Conservation (phyloP, 2,329 filamentous ascomycete species). For the Colletotrichum paranaense region DNA sequence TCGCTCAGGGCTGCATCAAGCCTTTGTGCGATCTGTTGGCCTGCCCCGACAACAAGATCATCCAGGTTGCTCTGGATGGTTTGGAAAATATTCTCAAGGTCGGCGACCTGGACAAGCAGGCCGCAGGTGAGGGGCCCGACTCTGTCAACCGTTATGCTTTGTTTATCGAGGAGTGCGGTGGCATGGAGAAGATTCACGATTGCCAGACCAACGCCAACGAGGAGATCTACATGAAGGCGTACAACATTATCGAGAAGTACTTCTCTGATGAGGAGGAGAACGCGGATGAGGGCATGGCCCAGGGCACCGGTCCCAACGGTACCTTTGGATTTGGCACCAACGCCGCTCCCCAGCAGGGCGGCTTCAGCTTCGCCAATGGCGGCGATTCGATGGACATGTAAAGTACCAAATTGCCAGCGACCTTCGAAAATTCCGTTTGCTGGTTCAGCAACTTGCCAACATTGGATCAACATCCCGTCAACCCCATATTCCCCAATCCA, state of each 20-base stretch:
- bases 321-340: conserved; percentile 84
- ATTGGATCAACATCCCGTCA: conserved; percentile 7
- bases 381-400: conserved; percentile 76
- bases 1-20: conserved; percentile 94
- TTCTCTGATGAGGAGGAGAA: conserved; percentile 99
- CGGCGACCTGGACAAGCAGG: conserved; percentile 97
- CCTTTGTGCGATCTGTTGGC: conserved; percentile 93
- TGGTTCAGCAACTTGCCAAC: conserved; percentile 4
- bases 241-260: conserved; percentile 99
- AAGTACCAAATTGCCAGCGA: conserved; percentile 37
- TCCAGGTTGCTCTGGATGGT: conserved; percentile 96
- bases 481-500: conserved; percentile 6
- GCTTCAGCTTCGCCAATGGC: conserved; percentile 92
- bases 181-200: conserved; percentile 99
- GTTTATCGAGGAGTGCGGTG: conserved; percentile 98
- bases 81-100: conserved; percentile 99
- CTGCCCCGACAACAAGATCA: conserved; percentile 99
- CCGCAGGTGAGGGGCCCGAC: conserved; percentile 78
- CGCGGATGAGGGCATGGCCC: conserved; percentile 82
- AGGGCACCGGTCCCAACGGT: conserved; percentile 75
- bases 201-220: conserved; percentile 99
- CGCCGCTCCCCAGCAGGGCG: conserved; percentile 71
- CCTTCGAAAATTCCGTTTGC: conserved; percentile 10
- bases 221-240: conserved; percentile 99
- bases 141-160: conserved; percentile 96